Percentiles rank a stretch among this genome's conserved stretches.
These are phyloP conservation scores for Hypoxylon fuscum DNA, from an alignment of 495 filamentous ascomycete species.

Conservation along the genomic window DNA sequence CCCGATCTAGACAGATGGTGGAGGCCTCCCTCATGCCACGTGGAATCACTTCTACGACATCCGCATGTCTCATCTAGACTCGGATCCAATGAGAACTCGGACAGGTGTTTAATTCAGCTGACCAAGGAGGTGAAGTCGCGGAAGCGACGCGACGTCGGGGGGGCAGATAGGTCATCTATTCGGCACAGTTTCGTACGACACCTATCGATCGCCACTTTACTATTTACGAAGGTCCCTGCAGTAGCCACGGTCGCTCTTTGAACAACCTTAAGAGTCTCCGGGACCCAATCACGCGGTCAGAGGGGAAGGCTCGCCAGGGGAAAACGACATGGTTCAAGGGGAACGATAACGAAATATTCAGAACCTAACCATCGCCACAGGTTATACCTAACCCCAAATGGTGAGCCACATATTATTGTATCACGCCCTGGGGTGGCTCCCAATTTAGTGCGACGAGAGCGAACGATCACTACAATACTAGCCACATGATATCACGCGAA, in stretches of 20 bases:
- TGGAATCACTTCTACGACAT: conserved; percentile 38
- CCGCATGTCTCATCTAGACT: conserved; percentile 37
- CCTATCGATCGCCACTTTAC: conserved; percentile 20
- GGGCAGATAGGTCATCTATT: conserved; percentile 13
- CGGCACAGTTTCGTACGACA: conserved; percentile 21
- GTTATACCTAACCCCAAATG: not conserved
- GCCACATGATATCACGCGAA: conserved; percentile 27
- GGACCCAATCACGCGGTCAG: conserved; percentile 21
- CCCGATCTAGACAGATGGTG: conserved; percentile 27
- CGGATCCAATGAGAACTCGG: conserved; percentile 25
- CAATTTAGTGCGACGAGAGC: conserved; percentile 24
- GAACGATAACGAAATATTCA: not conserved
- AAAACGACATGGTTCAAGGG: conserved; percentile 14
- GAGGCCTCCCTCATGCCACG: conserved; percentile 35
- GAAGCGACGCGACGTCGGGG: conserved; percentile 21
- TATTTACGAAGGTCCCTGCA: conserved; percentile 26
- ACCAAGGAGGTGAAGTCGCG: conserved; percentile 22
- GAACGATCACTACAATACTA: conserved; percentile 4
- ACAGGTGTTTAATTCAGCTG: conserved; percentile 31
- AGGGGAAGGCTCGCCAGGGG: conserved; percentile 3
- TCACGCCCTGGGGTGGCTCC: conserved; percentile 37
- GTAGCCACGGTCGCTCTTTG: conserved; percentile 20
- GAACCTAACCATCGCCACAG: conserved; percentile 26
- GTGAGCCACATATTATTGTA: conserved; percentile 34
- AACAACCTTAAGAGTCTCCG: conserved; percentile 1